Evolutionary conservation across 768 basidiomycete species (phyloP).

Genomic region (Naganishia onofrii): DNA sequence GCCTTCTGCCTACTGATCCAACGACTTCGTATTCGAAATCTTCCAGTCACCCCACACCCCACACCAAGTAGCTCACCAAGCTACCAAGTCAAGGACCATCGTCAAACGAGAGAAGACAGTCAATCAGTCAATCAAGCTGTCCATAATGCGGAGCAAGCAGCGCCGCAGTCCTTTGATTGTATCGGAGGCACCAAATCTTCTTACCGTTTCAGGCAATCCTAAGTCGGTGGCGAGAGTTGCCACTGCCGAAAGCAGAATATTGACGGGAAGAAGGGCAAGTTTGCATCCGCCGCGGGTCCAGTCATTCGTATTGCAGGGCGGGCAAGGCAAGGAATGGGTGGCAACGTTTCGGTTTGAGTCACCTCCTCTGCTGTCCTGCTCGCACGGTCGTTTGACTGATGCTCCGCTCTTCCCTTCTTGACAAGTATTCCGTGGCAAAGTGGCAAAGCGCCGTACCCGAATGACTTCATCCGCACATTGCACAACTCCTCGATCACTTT

Average conservation of each 20-base stretch:
- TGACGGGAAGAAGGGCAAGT: background rate
- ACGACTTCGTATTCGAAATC: background rate
- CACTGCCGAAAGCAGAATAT: background rate
- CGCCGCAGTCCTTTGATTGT: background rate
- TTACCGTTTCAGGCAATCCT: background rate
- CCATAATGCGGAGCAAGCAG: no score
- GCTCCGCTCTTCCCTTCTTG: background rate
- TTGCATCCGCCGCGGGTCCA: slow-evolving; percentile 4
- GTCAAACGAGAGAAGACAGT: no score
- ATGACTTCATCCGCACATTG: no score
- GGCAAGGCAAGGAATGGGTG: background rate
- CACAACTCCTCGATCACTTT: background rate
- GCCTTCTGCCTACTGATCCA: no score
- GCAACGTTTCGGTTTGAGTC: background rate
- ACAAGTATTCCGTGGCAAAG: background rate
- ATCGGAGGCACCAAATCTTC: background rate
- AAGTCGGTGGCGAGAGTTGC: background rate
- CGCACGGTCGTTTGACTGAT: background rate
- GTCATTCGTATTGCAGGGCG: no score
- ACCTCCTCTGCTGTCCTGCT: background rate
- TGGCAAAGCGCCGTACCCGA: background rate
- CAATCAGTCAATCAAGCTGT: no score
- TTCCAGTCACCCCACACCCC: no score
- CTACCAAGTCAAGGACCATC: no score
- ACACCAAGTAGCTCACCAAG: no score